A percentile compares a stretch with the other conserved stretches of the same genome.
Conservation (phyloP, 495 filamentous ascomycete species). For the Talaromyces stipitatus region DNA sequence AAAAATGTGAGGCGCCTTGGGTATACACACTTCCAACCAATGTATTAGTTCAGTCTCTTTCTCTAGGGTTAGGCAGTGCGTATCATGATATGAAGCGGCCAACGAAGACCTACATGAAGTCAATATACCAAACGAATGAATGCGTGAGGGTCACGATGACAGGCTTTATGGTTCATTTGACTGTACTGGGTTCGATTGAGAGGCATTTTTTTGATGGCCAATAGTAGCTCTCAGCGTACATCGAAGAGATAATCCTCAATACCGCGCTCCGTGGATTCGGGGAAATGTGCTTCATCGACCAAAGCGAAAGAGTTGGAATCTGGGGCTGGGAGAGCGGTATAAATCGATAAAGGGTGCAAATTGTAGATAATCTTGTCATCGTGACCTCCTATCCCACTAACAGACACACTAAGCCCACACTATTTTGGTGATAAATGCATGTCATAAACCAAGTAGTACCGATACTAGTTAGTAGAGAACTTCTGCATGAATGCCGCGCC, state of each 20-base stretch:
- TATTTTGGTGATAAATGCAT: constrained; percentile 1
- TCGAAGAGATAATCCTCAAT: too few relatives aligned
- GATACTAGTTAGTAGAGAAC: neutral
- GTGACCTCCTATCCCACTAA: neutral
- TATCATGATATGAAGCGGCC: neutral
- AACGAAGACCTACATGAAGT: neutral
- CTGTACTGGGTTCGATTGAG: neutral
- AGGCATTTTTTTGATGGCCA: neutral
- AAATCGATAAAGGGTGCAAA: neutral
- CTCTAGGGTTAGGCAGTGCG: neutral
- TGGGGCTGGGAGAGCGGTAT: neutral
- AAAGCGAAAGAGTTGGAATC: neutral
- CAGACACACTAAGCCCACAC: neutral
- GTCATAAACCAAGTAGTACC: neutral
- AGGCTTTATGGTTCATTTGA: neutral
- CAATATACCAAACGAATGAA: neutral
- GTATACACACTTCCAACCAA: neutral
- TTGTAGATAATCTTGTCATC: neutral
- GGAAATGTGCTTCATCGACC: too few relatives aligned
- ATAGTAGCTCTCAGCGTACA: neutral
- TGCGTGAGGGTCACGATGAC: neutral
- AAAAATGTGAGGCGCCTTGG: neutral
- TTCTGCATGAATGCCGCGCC: neutral
- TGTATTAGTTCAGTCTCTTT: neutral
- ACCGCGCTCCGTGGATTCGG: too few relatives aligned